Evolutionary conservation across 805 yeast species (phyloP), one percentile per base, ranked within the genome.

Genomic region (Metschnikowia lachancei): DNA sequence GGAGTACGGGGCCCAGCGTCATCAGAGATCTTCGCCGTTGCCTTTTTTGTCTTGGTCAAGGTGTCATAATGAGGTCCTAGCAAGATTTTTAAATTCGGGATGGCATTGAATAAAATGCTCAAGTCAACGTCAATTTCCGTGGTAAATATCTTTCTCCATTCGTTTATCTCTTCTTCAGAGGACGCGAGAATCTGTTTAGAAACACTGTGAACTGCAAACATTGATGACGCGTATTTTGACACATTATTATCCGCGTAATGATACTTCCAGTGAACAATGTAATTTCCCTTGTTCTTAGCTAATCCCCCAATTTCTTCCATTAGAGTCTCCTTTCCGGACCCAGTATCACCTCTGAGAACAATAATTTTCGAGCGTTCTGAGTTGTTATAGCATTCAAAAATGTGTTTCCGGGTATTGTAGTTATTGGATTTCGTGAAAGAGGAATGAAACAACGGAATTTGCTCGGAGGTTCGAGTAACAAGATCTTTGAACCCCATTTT

Each of bases 311-410:
- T 49, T 24, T 72, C 77, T 24, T 61, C 60, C 5, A 77, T 55
- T 7, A 77, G 47, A 4, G 73, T 59, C 0, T 77, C 62, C 54
- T 76, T 76, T 1, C 82, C 82, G 6, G 64, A 56, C 2, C 82
- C 82, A 1, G 69, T 47, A 3, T 60, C 66, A 13, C 82, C 82
- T 1, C 59, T 53, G 3, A 77, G 53, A 5, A 75, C 48, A 35
- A 54, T 59, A 53, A 35, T 61, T 53, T 50, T 65, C 55, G 46
- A 49, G 18, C 19, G 28, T 5, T 45, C 51, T 9, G 43, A 17
- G 41, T 43, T 40, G 13, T 36, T 36, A 37, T 42, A 43, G 18
- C 38, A 41, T 6, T 52, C 48, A 13, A 47, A 28, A 1, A 49
- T 19, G 12, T 18, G 18, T 19, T 43, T 39, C 20, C 52, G 26